phyloP scores from a whole-genome alignment of 495 filamentous ascomycete genomes.

The Parathielavia appendiculata region DNA sequence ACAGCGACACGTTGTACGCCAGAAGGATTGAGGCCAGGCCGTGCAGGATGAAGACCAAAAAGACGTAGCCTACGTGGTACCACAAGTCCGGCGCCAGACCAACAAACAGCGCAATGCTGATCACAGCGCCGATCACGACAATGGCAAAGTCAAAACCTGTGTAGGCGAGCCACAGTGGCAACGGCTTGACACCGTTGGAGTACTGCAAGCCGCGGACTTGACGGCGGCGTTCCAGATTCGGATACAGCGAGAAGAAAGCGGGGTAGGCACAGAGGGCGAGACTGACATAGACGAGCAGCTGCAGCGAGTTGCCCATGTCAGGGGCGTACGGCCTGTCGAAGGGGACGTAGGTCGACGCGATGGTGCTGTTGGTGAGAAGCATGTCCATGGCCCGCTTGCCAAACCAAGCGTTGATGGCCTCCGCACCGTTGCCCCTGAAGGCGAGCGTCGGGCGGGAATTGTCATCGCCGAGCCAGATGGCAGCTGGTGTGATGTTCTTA shows the following conservation, averaged over 20 bases:
- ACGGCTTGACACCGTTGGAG: constrained; percentile 69
- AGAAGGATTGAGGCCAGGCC: constrained; percentile 64
- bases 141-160: constrained; percentile 70
- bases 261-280: constrained; percentile 71
- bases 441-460: constrained; percentile 54
- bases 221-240: constrained; percentile 68
- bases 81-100: constrained; percentile 52
- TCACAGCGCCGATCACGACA: constrained; percentile 54
- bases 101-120: constrained; percentile 57
- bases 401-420: constrained; percentile 50
- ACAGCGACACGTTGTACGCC: constrained; percentile 68
- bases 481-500: constrained; percentile 65
- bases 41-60: constrained; percentile 69
- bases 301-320: constrained; percentile 62
- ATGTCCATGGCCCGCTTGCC: constrained; percentile 69
- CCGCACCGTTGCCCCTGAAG: constrained; percentile 48
- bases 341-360: constrained; percentile 58
- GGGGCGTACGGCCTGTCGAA: constrained; percentile 67
- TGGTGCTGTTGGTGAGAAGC: constrained; percentile 58
- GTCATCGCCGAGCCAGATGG: constrained; percentile 63
- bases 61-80: constrained; percentile 71
- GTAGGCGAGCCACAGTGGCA: constrained; percentile 77
- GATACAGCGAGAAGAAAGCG: constrained; percentile 81
- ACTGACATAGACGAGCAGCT: constrained; percentile 73
- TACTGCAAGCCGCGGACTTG: constrained; percentile 81